Evolutionary conservation across 129 eudicot genomes (phyloP).

Genomic region (Tagetes erecta): DNA sequence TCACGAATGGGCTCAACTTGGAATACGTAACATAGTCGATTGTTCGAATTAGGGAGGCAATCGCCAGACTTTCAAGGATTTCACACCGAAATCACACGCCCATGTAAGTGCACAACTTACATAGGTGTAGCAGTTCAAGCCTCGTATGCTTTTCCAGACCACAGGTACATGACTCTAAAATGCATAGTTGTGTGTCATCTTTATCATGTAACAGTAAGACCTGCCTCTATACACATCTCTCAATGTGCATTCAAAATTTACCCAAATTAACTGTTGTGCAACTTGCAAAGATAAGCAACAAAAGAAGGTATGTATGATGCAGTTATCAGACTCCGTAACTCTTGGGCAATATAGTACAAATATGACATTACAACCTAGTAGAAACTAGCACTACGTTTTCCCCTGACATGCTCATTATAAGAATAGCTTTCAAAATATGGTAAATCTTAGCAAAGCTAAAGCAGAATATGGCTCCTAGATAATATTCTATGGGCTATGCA

Average conservation of each 20-base stretch:
- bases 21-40: too few relatives aligned
- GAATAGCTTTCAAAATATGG: neutral
- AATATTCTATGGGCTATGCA: neutral
- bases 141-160: neutral
- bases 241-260: neutral
- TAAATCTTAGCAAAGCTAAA: neutral
- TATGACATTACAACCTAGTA: constrained; percentile 1
- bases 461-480: constrained; percentile 5
- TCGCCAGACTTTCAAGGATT: neutral
- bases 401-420: neutral
- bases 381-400: neutral
- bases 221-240: neutral
- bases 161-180: neutral
- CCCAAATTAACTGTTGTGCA: neutral
- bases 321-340: neutral
- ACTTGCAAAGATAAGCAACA: neutral
- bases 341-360: neutral
- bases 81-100: neutral
- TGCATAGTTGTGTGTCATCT: neutral
- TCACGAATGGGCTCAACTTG: too few relatives aligned
- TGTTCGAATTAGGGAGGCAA: too few relatives aligned
- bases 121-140: neutral
- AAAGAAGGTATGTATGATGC: neutral
- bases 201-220: neutral
- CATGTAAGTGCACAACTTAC: neutral